These are phyloP conservation scores for Brassica hybrid DNA, from an alignment of 441 rosid species.

Conservation along the genomic window DNA sequence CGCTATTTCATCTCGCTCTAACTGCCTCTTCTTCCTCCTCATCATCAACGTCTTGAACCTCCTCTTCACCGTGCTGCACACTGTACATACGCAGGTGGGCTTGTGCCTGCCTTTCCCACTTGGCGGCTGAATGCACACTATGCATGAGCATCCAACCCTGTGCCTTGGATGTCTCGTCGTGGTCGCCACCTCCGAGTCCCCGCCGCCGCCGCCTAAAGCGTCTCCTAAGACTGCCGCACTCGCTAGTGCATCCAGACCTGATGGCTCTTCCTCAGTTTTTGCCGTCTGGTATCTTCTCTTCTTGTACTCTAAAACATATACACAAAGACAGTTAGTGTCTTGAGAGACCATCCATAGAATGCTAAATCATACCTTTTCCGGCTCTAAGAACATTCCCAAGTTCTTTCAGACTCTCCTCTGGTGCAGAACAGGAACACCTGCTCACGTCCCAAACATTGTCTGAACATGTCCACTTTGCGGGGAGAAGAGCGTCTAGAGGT, in stretches of 20 bases:
- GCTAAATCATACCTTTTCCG: conserved; percentile 58
- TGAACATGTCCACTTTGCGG: conserved; percentile 77
- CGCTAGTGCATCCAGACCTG: conserved; percentile 90
- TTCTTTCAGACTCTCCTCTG: conserved; percentile 73
- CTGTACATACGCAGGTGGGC: conserved; percentile 76
- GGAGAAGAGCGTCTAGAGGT: conserved; percentile 75
- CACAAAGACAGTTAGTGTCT: conserved; percentile 27
- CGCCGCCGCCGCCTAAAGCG: conserved; percentile 51
- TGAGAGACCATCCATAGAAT: background rate
- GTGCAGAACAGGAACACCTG: conserved; percentile 85
- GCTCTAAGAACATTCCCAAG: conserved; percentile 65
- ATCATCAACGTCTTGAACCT: conserved; percentile 90
- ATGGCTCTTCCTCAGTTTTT: conserved; percentile 56
- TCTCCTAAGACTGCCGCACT: conserved; percentile 86
- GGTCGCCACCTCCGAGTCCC: conserved; percentile 68
- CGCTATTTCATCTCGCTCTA: conserved; percentile 59
- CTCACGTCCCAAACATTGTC: conserved; percentile 80
- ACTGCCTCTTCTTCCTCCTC: conserved; percentile 79
- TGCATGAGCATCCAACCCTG: conserved; percentile 91
- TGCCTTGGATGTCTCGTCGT: conserved; percentile 98
- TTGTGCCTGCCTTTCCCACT: conserved; percentile 96
- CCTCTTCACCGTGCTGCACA: conserved; percentile 92
- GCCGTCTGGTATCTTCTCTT: conserved; percentile 56
- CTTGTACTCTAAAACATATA: conserved; percentile 52
- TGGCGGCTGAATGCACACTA: conserved; percentile 98